Base-by-base conservation (phyloP, 2,329 filamentous ascomycete genomes). In the Aspergillus niger region DNA sequence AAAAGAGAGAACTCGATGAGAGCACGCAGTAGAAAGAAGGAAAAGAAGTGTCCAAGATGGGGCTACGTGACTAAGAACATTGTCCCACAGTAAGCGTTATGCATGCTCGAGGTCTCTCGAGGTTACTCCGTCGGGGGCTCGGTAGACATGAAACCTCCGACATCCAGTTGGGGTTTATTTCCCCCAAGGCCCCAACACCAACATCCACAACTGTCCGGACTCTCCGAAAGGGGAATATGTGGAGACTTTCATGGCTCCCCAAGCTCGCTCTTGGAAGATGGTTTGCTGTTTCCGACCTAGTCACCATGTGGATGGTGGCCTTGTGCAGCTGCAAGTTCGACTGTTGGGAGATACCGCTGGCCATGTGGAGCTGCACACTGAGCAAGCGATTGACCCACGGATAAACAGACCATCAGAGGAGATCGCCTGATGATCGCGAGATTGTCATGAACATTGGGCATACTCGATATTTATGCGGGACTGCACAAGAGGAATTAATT, bases 141-240 rank as follows among this genome's bases (percentile, higher is more conserved):
- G 57, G 57, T 44, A n/a, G 51, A 59, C 57, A 55, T 47, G 57
- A 30, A 59, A 59, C 50, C 36, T 59, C 57, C 57, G 57, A 48
- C 44, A 36, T 53, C 20, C 39, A 24, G 32, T 39, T 28, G 50
- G 43, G 53, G 53, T 22, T 32, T 15, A 8, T 55, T 26, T 20
- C 22, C 11, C n/a, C 30, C 52, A 26, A 36, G 32, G 32, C 32
- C 52, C 36, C 38, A 55, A 44, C 26, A n/a, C 44, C 52, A 43
- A 20, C 52, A 24, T 26, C 22, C 24, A 50, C 5, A 5, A 1
- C 47, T 28, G 24, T 11, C 47, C 26, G 47, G 11, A 1, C 20
- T 50, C 3, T 50, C 47, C 47, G 47, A 50, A 30, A 30, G 47
- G 17, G 26, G 28, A n/a, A 50, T 50, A 8, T 50, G 47, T 50